Conservation (phyloP, 208 protist genomes). For the Acanthamoeba royreba region DNA sequence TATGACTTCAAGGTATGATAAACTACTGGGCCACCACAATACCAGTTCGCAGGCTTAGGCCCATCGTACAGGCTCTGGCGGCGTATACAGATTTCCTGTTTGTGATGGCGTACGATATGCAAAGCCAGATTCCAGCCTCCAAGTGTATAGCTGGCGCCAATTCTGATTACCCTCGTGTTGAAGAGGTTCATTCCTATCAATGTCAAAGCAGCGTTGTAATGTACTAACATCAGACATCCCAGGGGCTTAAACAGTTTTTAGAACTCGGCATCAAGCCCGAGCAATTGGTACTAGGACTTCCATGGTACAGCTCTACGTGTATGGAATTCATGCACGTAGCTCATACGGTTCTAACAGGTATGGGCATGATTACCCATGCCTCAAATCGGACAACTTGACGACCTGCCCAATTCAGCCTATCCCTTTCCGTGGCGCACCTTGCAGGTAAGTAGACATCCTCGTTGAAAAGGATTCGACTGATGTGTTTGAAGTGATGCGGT, state of each 20-base stretch:
- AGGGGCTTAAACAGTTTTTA: neutral
- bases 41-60: neutral
- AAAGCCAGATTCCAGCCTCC: conserved; percentile 36
- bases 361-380: conserved; percentile 41
- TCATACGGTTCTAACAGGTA: neutral
- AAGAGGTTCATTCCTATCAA: neutral
- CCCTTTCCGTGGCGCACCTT: conserved; percentile 36
- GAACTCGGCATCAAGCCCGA: neutral
- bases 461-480: neutral
- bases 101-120: conserved; percentile 53
- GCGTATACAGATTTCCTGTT: conserved; percentile 25
- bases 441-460: neutral
- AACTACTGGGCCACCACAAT: neutral
- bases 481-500: neutral
- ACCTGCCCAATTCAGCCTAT: conserved; percentile 29
- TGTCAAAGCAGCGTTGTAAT: neutral
- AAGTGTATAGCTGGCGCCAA: conserved; percentile 45
- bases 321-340: neutral
- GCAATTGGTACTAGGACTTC: neutral
- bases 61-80: neutral
- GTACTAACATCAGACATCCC: neutral
- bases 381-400: neutral
- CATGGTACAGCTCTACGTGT: neutral
- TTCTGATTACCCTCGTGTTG: neutral
- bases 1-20: conserved; percentile 33